These are phyloP conservation scores for Raddia distichophylla DNA, from an alignment of 176 grass and related monocot species.

Conservation along the genomic window DNA sequence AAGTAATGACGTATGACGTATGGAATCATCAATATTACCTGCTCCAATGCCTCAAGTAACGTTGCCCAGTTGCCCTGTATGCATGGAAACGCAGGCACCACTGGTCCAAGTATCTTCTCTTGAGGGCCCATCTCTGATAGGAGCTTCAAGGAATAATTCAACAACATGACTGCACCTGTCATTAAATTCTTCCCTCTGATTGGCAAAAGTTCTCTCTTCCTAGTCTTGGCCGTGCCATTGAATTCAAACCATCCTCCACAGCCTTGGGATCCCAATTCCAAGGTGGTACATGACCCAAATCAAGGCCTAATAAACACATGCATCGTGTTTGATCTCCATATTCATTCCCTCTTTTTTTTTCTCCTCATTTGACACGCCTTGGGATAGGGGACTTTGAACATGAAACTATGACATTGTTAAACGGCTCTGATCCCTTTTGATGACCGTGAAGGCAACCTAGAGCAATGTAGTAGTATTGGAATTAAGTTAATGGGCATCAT, in stretches of 20 bases:
- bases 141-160: constrained; percentile 32
- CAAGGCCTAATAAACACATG: constrained; percentile 32
- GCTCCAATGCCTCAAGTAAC: constrained; percentile 2
- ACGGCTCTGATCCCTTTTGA: constrained; percentile 25
- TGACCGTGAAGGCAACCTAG: not conserved
- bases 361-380: constrained; percentile 18
- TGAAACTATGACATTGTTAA: constrained; percentile 8
- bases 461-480: constrained; percentile 28
- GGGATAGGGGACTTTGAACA: constrained; percentile 8
- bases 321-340: constrained; percentile 44
- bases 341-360: constrained; percentile 50
- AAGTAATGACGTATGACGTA: not conserved
- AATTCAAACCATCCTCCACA: constrained; percentile 25
- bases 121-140: constrained; percentile 27
- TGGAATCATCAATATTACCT: constrained; percentile 2
- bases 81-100: constrained; percentile 17
- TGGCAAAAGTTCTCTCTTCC: constrained; percentile 2
- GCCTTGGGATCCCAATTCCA: constrained; percentile 30
- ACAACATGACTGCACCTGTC: constrained; percentile 20
- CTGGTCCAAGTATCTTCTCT: constrained; percentile 26
- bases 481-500: constrained; percentile 14
- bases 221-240: constrained; percentile 34
- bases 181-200: constrained; percentile 12
- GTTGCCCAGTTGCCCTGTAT: constrained; percentile 23
- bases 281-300: constrained; percentile 18